A percentile compares a stretch with the other conserved stretches of the same genome.
These are phyloP conservation scores for Nitzschia inconspicua DNA, from an alignment of 108 stramenopile species.

Conservation along the genomic window DNA sequence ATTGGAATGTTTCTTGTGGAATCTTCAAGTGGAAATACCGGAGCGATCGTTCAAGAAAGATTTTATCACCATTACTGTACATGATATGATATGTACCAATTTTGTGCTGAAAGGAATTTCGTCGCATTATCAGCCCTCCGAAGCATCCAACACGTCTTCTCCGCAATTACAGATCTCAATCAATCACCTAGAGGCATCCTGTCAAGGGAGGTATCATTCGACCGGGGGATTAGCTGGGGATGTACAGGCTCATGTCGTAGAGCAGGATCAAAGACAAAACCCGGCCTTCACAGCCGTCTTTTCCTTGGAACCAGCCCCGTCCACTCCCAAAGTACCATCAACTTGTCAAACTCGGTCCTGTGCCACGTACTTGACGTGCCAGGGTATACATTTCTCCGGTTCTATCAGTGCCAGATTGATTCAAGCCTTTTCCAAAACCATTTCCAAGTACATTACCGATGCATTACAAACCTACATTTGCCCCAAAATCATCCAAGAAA, in stretches of 20 bases:
- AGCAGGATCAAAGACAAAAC: too few relatives aligned
- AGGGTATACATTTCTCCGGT: conserved; percentile 55
- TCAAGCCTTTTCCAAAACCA: conserved; percentile 51
- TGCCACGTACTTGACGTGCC: conserved; percentile 19
- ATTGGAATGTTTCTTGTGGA: conserved; percentile 67
- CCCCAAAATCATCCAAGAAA: conserved; percentile 23
- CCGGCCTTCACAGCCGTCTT: neutral
- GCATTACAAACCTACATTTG: conserved; percentile 48
- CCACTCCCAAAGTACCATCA: neutral
- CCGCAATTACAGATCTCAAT: conserved; percentile 10
- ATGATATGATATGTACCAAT: conserved; percentile 48
- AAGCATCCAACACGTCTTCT: neutral
- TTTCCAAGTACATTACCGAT: conserved; percentile 40
- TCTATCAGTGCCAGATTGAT: conserved; percentile 60
- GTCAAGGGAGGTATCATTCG: conserved; percentile 54
- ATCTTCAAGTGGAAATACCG: conserved; percentile 45
- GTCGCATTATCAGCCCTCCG: neutral
- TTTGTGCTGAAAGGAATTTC: conserved; percentile 23
- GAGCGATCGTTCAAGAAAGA: conserved; percentile 39
- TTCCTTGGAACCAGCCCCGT: neutral
- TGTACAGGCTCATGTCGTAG: conserved; percentile 29
- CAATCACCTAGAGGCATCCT: conserved; percentile 36
- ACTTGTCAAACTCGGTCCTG: conserved; percentile 17
- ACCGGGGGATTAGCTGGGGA: conserved; percentile 47
- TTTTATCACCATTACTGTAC: conserved; percentile 40